Base-by-base conservation (phyloP, 768 basidiomycete genomes). In the Termitomyces sp. region DNA sequence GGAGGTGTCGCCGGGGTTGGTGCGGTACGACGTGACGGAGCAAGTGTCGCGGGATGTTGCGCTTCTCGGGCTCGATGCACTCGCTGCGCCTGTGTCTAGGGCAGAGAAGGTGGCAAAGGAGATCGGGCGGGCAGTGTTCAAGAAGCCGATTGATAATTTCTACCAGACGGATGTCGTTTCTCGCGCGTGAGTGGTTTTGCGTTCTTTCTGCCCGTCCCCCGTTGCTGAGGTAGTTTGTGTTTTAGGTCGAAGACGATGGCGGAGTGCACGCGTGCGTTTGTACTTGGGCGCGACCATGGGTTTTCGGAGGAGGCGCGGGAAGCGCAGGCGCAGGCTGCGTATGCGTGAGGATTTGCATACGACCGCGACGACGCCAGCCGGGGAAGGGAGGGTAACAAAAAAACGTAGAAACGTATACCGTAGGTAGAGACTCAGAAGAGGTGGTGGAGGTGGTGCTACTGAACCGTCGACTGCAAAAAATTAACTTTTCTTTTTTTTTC, bases 131-230 rank as follows among this genome's bases (percentile, higher is more conserved):
- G 71, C 71, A 41, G 74, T 5, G 6, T 39, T 27, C 73, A 79
- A 78, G 72, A 90, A 87, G 72, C 90, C 94, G 0, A 88, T 99
- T 62, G 63, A 74, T 50, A 97, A 97, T 76, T 98, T 98, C 74
- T 99, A 98, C 74, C 87, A 93, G 73, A 98, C 96, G 9, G 96
- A 98, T 71, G 85, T 91, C 27, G 93, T 98, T 68, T 94, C 93
- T 44, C 79, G 96, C 79, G 91, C 92, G 84, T 94, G 65, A 72
- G 93, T 89, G 7, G 9, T 51, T 32, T 47, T 47, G 24, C 4
- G 29, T 29, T 3, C 6, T 29, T 6, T 29, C 29, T 4, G 22
- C 9, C 13, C 44, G 48, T 8, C 16, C n/a, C n/a, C n/a, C n/a
- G n/a, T n/a, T n/a, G n/a, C n/a, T 42, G 29, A 29, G 6, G 6